Evolutionary conservation across 257 asterid genomes (phyloP), one percentile per base, ranked within the genome.

Genomic region (Apocynum venetum): DNA sequence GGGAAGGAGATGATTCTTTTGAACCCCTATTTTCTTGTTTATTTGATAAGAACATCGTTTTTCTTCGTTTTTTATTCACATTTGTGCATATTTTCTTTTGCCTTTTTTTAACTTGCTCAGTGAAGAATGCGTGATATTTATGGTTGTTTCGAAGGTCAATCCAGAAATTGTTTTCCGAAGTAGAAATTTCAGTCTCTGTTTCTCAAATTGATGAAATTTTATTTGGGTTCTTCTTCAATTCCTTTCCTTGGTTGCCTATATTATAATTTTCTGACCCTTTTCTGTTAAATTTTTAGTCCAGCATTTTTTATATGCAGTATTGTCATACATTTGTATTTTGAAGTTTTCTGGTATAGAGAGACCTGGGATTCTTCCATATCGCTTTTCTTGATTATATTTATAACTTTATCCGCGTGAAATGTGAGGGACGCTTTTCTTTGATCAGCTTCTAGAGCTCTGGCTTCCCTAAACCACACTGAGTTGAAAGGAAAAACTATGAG

Each of bases 401-500:
- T 4, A 31, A 8, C 46, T 15, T 35, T 48, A 44, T 44, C 35
- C 25, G 8, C 1, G 53, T 7, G 36, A 20, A 73, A 55, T 41
- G 4, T 56, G 3, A 36, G 35, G 38, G 38, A 38, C 52, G n/a
- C 52, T 71, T 48, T 35, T 65, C 48, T 65, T 78, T 75, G 71
- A 79, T 10, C 86, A 90, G 93, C 93, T 77, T 11, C 51, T 35
- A 56, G 52, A 53, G 93, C 91, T 53, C 71, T 87, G 56, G 68
- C 80, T 40, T 25, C 72, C 80, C 83, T 87, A 69, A 90, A 86
- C 55, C 86, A 83, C 80, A 78, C 87, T 48, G 53, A 44, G 44
- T 68, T 90, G 73, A 87, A 77, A 88, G 93, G 92, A 5, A 89
- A 80, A 49, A 12, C 83, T 40, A 85, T 89, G 76, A 86, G 93